Conservation (phyloP, 129 eudicot genomes). For the Gnaphalium uliginosum region DNA sequence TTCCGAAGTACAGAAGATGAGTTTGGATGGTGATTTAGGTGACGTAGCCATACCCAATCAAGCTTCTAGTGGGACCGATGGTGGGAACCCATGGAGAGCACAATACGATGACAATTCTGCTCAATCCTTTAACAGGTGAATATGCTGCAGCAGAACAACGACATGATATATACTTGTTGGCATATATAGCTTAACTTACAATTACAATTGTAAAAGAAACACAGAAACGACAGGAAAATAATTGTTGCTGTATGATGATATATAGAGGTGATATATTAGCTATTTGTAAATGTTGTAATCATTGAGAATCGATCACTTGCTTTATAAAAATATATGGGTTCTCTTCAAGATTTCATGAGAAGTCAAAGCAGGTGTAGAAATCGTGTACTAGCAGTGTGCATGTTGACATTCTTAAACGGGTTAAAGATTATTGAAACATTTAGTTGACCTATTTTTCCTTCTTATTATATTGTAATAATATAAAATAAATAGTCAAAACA, state of each 20-base stretch:
- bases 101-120: slow-evolving; percentile 79
- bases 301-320: too few relatives aligned
- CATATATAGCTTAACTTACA: background rate
- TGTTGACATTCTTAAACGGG: slow-evolving; percentile 14
- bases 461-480: background rate
- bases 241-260: slow-evolving; percentile 12
- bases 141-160: background rate
- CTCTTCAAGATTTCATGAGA: slow-evolving; percentile 15
- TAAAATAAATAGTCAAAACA: slow-evolving; percentile 9
- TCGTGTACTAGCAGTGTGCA: slow-evolving; percentile 44
- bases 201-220: background rate
- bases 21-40: slow-evolving; percentile 91
- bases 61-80: slow-evolving; percentile 80
- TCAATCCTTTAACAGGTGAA: slow-evolving; percentile 64
- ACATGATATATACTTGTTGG: background rate
- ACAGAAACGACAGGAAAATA: slow-evolving; percentile 10
- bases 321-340: too few relatives aligned
- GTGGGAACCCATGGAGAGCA: slow-evolving; percentile 83
- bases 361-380: slow-evolving; percentile 23
- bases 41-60: slow-evolving; percentile 60
- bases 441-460: slow-evolving; percentile 13
- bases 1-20: slow-evolving; percentile 94
- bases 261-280: background rate
- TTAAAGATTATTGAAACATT: background rate
- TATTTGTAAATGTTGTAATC: slow-evolving; percentile 19